These are phyloP conservation scores for Saccharomyces hybrid DNA, from an alignment of 1,139 yeast genomes.

Conservation along the genomic window DNA sequence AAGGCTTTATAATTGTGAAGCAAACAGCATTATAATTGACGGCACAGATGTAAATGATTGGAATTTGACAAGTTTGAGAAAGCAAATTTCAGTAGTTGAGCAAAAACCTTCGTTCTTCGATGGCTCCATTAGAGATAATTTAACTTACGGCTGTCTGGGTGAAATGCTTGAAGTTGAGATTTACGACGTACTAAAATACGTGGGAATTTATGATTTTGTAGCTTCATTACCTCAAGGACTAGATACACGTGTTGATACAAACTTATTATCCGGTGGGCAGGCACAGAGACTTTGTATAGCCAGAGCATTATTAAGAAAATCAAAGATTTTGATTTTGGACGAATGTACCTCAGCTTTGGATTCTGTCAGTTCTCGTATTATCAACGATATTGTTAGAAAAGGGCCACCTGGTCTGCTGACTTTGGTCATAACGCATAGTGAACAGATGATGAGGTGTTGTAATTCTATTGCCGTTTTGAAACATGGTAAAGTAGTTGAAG, in stretches of 20 bases:
- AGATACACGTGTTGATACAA: slow-evolving; percentile 50
- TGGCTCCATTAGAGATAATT: slow-evolving; percentile 59
- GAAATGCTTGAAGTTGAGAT: slow-evolving; percentile 35
- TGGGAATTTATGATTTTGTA: slow-evolving; percentile 48
- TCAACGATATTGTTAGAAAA: slow-evolving; percentile 34
- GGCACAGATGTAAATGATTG: slow-evolving; percentile 41
- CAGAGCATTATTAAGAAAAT: slow-evolving; percentile 58
- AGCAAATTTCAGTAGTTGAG: slow-evolving; percentile 54
- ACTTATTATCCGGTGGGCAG: slow-evolving; percentile 71
- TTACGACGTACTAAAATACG: slow-evolving; percentile 37
- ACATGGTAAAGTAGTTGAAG: slow-evolving; percentile 40
- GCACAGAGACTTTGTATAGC: slow-evolving; percentile 70
- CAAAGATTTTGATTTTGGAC: slow-evolving; percentile 59
- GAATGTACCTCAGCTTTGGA: slow-evolving; percentile 81
- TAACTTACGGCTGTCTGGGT: slow-evolving; percentile 47
- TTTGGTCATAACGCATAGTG: slow-evolving; percentile 52
- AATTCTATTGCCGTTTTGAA: slow-evolving; percentile 39
- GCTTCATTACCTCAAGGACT: slow-evolving; percentile 47
- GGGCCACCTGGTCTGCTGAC: slow-evolving; percentile 26
- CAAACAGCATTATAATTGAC: slow-evolving; percentile 34
- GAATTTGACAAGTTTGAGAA: slow-evolving; percentile 44
- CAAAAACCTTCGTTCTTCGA: slow-evolving; percentile 61
- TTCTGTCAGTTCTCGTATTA: slow-evolving; percentile 42
- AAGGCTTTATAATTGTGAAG: slow-evolving; percentile 41
- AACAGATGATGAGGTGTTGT: slow-evolving; percentile 46